Base-by-base conservation (phyloP, 805 yeast species). In the Candida tallmaniae region DNA sequence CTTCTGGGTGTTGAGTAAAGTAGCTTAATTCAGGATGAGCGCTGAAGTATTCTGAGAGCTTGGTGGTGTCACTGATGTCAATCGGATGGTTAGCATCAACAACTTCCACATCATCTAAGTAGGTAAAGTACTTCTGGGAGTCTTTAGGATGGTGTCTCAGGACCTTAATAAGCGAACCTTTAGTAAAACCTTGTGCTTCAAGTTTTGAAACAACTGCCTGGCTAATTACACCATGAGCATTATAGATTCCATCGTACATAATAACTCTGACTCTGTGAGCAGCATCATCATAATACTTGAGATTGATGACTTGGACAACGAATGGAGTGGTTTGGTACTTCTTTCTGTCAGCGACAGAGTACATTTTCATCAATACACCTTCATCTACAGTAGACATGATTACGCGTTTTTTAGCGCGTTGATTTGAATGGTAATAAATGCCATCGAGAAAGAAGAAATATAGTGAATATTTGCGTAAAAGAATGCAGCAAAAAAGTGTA, bases 31-130 rank as follows among this genome's bases (percentile, higher is more conserved):
- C 32, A 38, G 84, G 83, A 54, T 81, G 78, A 11, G 62, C 65
- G 24, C 60, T 67, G 45, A 77, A 74, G 50, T 80, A 80, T 14
- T 70, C 71, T 50, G 80, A 87, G 25, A 48, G 31, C 16, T 37
- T 39, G 15, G 29, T 41, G 15, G 44, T 29, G n/a, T 42, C 39
- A 24, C 28, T 32, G 14, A 31, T 30, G 4, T 34, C 32, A 25
- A 19, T 37, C 2, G 28, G 35, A 29, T 30, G 25, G 19, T 27
- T 26, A 23, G 40, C 27, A 12, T 11, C 24, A 16, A 80, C 27
- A 10, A 74, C 54, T 36, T 68, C 72, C 23, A 70, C 59, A 36
- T 68, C 71, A 35, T 70, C 69, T 33, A 75, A 62, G 35, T 73
- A 55, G 38, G 73, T 48, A 25, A 74, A 71, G 37, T 68, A 68